These are phyloP conservation scores for Shiraia sp. DNA, from an alignment of 2,329 filamentous ascomycete species.

Conservation along the genomic window DNA sequence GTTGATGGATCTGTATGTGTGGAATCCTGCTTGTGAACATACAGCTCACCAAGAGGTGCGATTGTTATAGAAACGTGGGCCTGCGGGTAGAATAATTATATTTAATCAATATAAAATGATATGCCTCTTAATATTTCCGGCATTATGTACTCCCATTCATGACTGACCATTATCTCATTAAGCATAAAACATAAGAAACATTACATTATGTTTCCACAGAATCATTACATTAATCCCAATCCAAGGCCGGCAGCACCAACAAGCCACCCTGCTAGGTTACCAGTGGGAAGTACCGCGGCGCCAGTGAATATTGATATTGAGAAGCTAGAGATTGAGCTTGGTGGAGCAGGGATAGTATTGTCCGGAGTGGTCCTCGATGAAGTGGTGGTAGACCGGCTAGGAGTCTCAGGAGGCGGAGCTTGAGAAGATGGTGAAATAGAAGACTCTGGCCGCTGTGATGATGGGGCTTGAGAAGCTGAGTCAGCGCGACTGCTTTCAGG, in stretches of 20 bases:
- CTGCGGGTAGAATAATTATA: not conserved
- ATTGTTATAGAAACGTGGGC: too few relatives aligned
- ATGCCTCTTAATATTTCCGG: constrained; percentile 4
- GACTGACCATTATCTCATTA: constrained; percentile 8
- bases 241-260: constrained; percentile 31
- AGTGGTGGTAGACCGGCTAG: constrained; percentile 13
- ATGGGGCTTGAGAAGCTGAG: constrained; percentile 22
- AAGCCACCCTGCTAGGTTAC: constrained; percentile 21
- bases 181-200: constrained; percentile 9
- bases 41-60: too few relatives aligned
- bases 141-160: constrained; percentile 2
- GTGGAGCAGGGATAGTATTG: constrained; percentile 5
- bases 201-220: not conserved
- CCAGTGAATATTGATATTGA: constrained; percentile 14
- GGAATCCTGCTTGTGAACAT: too few relatives aligned
- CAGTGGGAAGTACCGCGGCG: constrained; percentile 19
- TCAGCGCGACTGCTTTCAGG: constrained; percentile 27
- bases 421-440: not conserved
- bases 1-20: too few relatives aligned
- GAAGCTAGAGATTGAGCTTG: constrained; percentile 6
- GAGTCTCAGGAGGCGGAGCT: constrained; percentile 4
- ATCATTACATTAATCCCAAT: constrained; percentile 22
- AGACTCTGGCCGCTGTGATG: constrained; percentile 1
- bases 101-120: not conserved
- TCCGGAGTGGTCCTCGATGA: constrained; percentile 7